Evolutionary conservation across 106 monocot species (phyloP).

Genomic region (Phalaenopsis aphrodite): DNA sequence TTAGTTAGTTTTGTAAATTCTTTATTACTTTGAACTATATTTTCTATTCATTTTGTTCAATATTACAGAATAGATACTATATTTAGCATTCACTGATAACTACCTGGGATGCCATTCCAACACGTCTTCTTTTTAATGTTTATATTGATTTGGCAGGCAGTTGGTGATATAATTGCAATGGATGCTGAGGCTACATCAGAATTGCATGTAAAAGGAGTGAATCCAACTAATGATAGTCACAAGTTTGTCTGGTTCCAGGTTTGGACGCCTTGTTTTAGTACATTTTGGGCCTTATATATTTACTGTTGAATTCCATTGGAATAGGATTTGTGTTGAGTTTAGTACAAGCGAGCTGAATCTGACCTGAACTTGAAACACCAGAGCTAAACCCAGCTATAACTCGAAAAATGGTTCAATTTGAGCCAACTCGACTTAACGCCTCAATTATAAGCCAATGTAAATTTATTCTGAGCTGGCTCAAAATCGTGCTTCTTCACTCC

Average conservation of each 20-base stretch:
- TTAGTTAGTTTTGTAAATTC: not conserved
- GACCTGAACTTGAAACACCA: not conserved
- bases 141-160: slow-evolving; percentile 23
- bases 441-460: too few species aligned
- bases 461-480: too few species aligned
- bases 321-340: not conserved
- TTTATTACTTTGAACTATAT: not conserved
- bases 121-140: not conserved
- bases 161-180: slow-evolving; percentile 63
- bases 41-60: not conserved
- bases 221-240: slow-evolving; percentile 68
- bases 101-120: not conserved
- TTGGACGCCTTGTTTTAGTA: slow-evolving; percentile 1
- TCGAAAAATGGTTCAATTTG: too few species aligned
- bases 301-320: not conserved
- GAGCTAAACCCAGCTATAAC: too few species aligned
- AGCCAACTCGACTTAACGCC: too few species aligned
- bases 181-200: slow-evolving; percentile 84
- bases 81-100: not conserved
- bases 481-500: too few species aligned
- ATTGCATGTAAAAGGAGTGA: slow-evolving; percentile 49
- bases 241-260: slow-evolving; percentile 82
- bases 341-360: not conserved
- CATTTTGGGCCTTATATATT: not conserved
- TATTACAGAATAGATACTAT: not conserved